Percentiles rank a stretch among this genome's conserved stretches.
Conservation (phyloP, 805 yeast genomes). For the Saturnispora saitoi region DNA sequence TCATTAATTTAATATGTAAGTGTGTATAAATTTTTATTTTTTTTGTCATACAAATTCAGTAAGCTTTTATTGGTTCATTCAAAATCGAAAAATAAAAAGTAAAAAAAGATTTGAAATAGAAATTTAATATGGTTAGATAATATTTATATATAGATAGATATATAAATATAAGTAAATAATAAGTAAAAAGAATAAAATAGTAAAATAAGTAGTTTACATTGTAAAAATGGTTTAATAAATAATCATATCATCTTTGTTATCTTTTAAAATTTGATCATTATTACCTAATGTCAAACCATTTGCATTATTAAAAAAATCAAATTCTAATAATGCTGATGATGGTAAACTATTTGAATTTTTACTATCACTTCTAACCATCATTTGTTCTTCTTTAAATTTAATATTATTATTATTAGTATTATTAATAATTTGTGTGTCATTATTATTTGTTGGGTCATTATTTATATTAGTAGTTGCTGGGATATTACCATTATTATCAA, state of each 20-base stretch:
- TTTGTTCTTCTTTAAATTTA: conserved; percentile 3
- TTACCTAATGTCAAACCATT: neutral
- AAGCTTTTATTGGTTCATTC: neutral
- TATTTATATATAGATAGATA: neutral
- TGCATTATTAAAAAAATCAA: conserved; percentile 3
- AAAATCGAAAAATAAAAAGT: too few relatives aligned
- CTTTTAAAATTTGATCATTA: neutral
- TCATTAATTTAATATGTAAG: neutral
- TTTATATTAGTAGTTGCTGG: neutral
- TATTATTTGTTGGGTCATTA: conserved; percentile 1
- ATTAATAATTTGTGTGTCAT: neutral
- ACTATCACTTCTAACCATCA: conserved; percentile 2
- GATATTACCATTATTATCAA: neutral
- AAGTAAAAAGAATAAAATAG: neutral
- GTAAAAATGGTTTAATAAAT: neutral
- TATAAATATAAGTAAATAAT: neutral
- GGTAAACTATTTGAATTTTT: neutral
- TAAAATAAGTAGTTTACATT: neutral
- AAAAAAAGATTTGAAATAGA: neutral
- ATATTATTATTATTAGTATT: neutral
- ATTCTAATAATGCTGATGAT: conserved; percentile 3
- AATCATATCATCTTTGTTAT: conserved; percentile 6
- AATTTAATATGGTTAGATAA: neutral
- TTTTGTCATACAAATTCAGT: neutral
- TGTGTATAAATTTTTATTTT: neutral